These are phyloP conservation scores for Leishmania arabica DNA, from an alignment of 208 protist species.

Conservation along the genomic window DNA sequence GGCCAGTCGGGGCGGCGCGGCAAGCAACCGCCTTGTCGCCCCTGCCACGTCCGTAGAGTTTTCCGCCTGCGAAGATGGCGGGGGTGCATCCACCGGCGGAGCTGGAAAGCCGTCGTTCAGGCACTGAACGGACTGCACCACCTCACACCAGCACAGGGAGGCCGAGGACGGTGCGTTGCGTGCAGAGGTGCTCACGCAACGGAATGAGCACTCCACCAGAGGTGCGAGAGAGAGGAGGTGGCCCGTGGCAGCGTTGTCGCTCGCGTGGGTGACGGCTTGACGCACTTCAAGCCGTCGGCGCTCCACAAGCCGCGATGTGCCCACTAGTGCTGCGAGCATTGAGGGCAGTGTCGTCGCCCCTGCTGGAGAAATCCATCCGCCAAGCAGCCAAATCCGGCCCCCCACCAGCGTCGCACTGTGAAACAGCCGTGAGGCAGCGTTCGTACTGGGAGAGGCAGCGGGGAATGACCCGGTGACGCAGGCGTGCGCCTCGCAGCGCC, in stretches of 20 bases:
- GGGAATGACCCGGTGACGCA: not conserved
- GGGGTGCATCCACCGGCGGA: conserved; percentile 13
- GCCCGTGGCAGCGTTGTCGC: not conserved
- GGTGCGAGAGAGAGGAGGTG: not conserved
- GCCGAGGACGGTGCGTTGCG: not conserved
- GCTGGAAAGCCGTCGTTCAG: conserved; percentile 22
- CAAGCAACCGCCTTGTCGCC: not conserved
- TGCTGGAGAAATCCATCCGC: conserved; percentile 10
- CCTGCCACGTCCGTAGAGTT: not conserved
- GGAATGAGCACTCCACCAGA: not conserved
- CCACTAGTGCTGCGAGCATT: not conserved
- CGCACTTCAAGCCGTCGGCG: conserved; percentile 27
- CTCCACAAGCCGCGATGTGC: conserved; percentile 16
- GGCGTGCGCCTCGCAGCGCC: not conserved
- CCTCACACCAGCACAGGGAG: conserved; percentile 21
- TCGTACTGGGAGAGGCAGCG: not conserved
- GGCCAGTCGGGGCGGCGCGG: conserved; percentile 35
- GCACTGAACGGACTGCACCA: conserved; percentile 17
- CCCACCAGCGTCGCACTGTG: conserved; percentile 29
- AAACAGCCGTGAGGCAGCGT: conserved; percentile 10
- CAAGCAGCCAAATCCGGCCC: conserved; percentile 27
- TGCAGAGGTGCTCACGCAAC: not conserved
- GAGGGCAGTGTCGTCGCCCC: not conserved
- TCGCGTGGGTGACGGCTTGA: not conserved
- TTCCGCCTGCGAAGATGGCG: not conserved